Evolutionary conservation across 148 eudicot species (phyloP).

Genomic region (Rhododendron vialii): DNA sequence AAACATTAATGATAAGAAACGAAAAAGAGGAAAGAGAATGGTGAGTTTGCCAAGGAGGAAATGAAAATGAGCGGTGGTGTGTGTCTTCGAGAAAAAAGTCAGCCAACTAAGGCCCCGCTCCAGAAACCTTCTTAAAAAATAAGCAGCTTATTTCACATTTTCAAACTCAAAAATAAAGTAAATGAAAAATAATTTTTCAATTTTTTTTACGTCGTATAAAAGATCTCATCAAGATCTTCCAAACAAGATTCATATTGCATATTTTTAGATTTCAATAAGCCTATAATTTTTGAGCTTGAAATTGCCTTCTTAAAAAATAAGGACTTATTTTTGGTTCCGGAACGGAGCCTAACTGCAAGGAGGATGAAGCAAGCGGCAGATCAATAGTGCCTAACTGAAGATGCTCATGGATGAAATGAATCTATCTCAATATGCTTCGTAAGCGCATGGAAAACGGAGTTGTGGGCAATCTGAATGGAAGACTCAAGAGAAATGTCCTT

Average conservation of each 20-base stretch:
- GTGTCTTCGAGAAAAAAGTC: background rate
- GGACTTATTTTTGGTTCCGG: too few species aligned
- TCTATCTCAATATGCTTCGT: background rate
- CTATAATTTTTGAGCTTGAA: too few species aligned
- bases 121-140: too few species aligned
- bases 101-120: background rate
- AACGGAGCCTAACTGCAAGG: background rate
- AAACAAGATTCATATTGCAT: too few species aligned
- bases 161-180: too few species aligned
- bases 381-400: background rate
- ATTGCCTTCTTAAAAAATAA: too few species aligned
- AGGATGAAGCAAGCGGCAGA: background rate
- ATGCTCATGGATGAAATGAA: background rate
- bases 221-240: too few species aligned
- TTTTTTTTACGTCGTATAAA: too few species aligned
- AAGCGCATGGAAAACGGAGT: background rate
- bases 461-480: background rate
- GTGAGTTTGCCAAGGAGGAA: background rate
- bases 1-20: background rate
- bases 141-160: too few species aligned
- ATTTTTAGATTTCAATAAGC: too few species aligned
- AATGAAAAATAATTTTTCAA: too few species aligned
- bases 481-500: too few species aligned
- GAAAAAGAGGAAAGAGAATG: background rate
- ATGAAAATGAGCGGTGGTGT: background rate